Percentiles rank a stretch among this genome's conserved stretches.
phyloP scores from a whole-genome alignment of 2,329 filamentous ascomycete genomes.

The Elsinoe batatas region DNA sequence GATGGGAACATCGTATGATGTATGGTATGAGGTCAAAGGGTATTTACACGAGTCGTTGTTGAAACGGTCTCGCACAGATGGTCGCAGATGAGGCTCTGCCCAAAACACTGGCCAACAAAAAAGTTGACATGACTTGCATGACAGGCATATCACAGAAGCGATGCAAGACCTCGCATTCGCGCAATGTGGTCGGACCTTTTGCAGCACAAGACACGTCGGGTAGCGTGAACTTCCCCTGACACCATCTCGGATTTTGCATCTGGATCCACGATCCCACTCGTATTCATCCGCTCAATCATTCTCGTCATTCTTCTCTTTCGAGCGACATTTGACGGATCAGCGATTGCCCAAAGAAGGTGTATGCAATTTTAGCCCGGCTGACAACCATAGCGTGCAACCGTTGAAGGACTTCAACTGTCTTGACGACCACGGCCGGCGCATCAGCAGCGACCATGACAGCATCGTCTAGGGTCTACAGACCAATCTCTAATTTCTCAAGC shows the following conservation, averaged over 20 bases:
- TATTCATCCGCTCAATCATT: constrained; percentile 1
- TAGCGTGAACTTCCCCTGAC: background rate
- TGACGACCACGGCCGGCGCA: background rate
- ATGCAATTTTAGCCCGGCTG: constrained; percentile 8
- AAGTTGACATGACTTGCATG: background rate
- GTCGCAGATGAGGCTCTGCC: constrained; percentile 1
- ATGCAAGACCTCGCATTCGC: background rate
- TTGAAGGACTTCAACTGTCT: constrained; percentile 1
- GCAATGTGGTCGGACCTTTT: background rate
- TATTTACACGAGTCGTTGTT: background rate
- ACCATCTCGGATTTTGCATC: background rate
- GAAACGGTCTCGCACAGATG: background rate
- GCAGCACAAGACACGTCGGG: background rate
- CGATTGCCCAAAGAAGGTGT: constrained; percentile 7
- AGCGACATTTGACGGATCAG: constrained; percentile 8
- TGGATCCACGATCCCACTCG: constrained; percentile 6
- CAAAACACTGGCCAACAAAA: background rate
- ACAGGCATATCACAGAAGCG: background rate
- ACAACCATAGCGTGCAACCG: constrained; percentile 3
- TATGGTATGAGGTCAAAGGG: background rate
- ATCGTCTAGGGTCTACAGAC: background rate
- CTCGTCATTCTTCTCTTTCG: background rate
- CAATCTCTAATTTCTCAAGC: background rate
- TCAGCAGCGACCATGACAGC: background rate
- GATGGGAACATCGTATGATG: background rate